Percentiles rank a stretch among this genome's conserved stretches.
These are phyloP conservation scores for Aspergillus hortae DNA, from an alignment of 2,329 filamentous ascomycete genomes.

Conservation along the genomic window DNA sequence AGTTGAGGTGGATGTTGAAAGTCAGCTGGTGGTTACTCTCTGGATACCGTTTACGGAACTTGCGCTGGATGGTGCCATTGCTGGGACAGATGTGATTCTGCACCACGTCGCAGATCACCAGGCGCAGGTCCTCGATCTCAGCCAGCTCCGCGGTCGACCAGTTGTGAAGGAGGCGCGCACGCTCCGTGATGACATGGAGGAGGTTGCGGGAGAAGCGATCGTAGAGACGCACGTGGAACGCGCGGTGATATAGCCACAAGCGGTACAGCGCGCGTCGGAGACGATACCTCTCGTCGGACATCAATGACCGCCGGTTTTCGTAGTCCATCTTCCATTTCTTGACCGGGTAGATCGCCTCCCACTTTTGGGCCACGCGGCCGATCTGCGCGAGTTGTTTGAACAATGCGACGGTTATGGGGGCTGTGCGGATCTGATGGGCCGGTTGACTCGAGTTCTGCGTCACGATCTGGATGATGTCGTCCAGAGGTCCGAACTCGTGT, in stretches of 20 bases:
- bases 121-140: conserved; percentile 58
- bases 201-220: conserved; percentile 49
- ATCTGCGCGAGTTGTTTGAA: conserved; percentile 54
- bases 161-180: conserved; percentile 57
- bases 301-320: conserved; percentile 53
- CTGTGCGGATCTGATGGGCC: conserved; percentile 51
- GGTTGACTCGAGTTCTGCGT: conserved; percentile 60
- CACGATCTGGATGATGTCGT: conserved; percentile 57
- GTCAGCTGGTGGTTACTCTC: conserved; percentile 48
- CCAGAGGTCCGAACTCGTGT: conserved; percentile 55
- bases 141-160: conserved; percentile 55
- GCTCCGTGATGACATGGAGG: conserved; percentile 47
- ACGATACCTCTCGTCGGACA: conserved; percentile 46
- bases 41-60: conserved; percentile 55
- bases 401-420: conserved; percentile 53
- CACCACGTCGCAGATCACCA: conserved; percentile 54
- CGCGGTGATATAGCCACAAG: conserved; percentile 57
- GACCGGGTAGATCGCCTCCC: conserved; percentile 59
- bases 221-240: conserved; percentile 54
- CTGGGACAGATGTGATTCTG: conserved; percentile 59
- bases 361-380: conserved; percentile 54
- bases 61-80: conserved; percentile 57
- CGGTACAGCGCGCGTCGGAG: conserved; percentile 58
- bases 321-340: conserved; percentile 61
- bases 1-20: conserved; percentile 53